phyloP scores from a whole-genome alignment of 768 basidiomycete species.

The Pleurotus sapidus region DNA sequence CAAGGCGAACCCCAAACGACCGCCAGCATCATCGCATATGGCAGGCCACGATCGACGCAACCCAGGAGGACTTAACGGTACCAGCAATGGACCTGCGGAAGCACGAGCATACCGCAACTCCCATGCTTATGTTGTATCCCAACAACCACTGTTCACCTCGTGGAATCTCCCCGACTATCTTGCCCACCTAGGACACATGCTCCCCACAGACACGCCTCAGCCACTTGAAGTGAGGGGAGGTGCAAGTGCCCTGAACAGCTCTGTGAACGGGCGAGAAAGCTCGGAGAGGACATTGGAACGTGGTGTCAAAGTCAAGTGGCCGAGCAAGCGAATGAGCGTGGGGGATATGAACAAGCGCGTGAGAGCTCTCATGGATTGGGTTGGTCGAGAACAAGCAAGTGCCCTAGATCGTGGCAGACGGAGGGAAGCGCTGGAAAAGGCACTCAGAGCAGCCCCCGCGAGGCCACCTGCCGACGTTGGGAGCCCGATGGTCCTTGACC shows the following conservation, averaged over 20 bases:
- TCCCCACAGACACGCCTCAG: conserved; percentile 73
- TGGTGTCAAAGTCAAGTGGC: conserved; percentile 90
- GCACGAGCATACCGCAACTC: conserved; percentile 74
- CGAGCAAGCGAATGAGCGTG: conserved; percentile 92
- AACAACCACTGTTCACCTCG: conserved; percentile 75
- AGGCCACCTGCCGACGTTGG: conserved; percentile 9
- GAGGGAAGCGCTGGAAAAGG: conserved; percentile 62
- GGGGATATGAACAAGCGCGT: conserved; percentile 97
- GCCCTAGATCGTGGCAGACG: conserved; percentile 70
- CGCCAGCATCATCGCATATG: conserved; percentile 27
- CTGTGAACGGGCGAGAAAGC: conserved; percentile 37
- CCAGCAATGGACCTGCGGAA: conserved; percentile 37
- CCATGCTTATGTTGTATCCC: conserved; percentile 76
- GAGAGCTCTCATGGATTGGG: conserved; percentile 87
- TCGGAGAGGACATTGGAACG: conserved; percentile 65
- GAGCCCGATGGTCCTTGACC: conserved; percentile 31
- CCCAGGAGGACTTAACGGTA: conserved; percentile 26
- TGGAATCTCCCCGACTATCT: conserved; percentile 96
- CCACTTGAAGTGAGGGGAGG: conserved; percentile 66
- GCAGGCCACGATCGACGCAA: conserved; percentile 47
- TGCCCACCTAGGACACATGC: conserved; percentile 77
- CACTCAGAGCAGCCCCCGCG: conserved; percentile 35
- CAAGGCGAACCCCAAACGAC: conserved; percentile 42
- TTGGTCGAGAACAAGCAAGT: conserved; percentile 82
- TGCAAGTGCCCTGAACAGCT: conserved; percentile 22